These are phyloP conservation scores for Serendipita sp. DNA, from an alignment of 768 basidiomycete species.

Conservation along the genomic window DNA sequence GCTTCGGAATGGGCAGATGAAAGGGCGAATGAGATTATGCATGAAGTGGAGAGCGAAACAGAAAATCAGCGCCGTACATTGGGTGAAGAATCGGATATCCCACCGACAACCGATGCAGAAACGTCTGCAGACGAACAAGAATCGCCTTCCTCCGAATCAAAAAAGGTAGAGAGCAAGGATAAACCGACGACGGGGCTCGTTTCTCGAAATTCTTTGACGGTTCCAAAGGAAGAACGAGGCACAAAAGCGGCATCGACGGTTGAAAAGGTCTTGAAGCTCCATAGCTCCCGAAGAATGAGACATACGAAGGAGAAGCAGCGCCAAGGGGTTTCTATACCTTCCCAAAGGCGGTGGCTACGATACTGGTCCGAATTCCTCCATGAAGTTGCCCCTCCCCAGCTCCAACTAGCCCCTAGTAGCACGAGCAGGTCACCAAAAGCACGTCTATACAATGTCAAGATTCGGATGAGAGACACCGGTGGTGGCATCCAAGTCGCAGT, in stretches of 20 bases:
- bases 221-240: not conserved
- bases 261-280: conserved; percentile 44
- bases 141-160: not conserved
- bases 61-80: conserved; percentile 9
- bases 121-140: not conserved
- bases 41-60: conserved; percentile 16
- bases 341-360: conserved; percentile 60
- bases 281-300: conserved; percentile 58
- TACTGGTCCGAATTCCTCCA: conserved; percentile 61
- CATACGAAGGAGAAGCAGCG: conserved; percentile 15
- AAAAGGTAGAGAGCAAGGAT: not conserved
- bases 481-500: conserved; percentile 33
- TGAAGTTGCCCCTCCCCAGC: conserved; percentile 33
- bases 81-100: not conserved
- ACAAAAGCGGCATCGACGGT: conserved; percentile 20
- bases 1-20: conserved; percentile 31
- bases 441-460: conserved; percentile 35
- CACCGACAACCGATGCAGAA: not conserved
- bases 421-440: conserved; percentile 25
- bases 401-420: conserved; percentile 10
- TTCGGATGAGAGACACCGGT: conserved; percentile 43
- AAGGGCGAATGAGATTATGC: conserved; percentile 34
- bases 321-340: conserved; percentile 65
- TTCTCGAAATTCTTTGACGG: no score
- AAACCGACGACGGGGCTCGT: not conserved